These are phyloP conservation scores for Bifiguratus adelaidae DNA, from an alignment of 192 early-diverging fungal genomes.

Conservation along the genomic window DNA sequence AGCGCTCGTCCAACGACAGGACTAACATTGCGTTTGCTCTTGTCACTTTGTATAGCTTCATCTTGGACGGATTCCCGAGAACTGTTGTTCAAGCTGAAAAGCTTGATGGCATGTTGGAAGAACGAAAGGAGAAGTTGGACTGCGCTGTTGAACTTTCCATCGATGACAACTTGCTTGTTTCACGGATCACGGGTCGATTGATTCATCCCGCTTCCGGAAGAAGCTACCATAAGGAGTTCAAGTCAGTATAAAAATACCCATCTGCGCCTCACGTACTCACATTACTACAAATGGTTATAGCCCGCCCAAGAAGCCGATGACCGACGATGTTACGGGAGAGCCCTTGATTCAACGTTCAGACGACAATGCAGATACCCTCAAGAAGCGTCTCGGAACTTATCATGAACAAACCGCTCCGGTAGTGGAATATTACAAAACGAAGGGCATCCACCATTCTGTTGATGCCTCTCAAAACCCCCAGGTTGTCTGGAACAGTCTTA, in stretches of 20 bases:
- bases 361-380: constrained; percentile 90
- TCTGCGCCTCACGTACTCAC: neutral
- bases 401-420: constrained; percentile 77
- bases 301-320: constrained; percentile 85
- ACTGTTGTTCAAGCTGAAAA: constrained; percentile 98
- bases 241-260: constrained; percentile 9
- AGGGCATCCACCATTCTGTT: constrained; percentile 85
- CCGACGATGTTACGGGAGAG: constrained; percentile 96
- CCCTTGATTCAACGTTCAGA: constrained; percentile 95
- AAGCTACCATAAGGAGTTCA: constrained; percentile 95
- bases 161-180: constrained; percentile 87
- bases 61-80: constrained; percentile 98
- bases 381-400: constrained; percentile 82
- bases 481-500: constrained; percentile 81
- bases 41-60: constrained; percentile 48
- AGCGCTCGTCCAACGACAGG: neutral
- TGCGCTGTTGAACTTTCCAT: constrained; percentile 89
- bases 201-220: constrained; percentile 90
- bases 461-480: constrained; percentile 88
- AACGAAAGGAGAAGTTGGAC: constrained; percentile 67
- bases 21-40: neutral
- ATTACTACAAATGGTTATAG: constrained; percentile 7
- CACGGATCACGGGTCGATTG: constrained; percentile 93
- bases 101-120: constrained; percentile 90
- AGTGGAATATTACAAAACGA: constrained; percentile 84